These are phyloP conservation scores for Leishmania lainsoni DNA, from an alignment of 208 protist species.

Conservation along the genomic window DNA sequence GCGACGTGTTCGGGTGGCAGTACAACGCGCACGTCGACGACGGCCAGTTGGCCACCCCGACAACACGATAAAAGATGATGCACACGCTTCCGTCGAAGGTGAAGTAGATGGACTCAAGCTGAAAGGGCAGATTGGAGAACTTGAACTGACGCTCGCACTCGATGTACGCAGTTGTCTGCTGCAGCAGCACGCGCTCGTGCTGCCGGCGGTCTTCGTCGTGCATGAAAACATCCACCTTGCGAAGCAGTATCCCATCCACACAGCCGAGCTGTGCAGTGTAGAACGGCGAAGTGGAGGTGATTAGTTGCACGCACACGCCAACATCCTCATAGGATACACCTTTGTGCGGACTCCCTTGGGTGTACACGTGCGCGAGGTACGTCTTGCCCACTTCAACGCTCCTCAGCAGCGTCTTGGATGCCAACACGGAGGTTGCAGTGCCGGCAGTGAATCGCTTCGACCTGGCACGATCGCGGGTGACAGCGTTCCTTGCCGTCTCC, in stretches of 20 bases:
- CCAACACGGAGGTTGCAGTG: background rate
- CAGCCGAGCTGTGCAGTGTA: slow-evolving; percentile 21
- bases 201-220: slow-evolving; percentile 32
- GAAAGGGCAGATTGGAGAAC: slow-evolving; percentile 65
- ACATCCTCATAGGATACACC: slow-evolving; percentile 48
- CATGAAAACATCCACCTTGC: slow-evolving; percentile 33
- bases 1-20: slow-evolving; percentile 39
- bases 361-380: slow-evolving; percentile 52
- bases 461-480: background rate
- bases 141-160: slow-evolving; percentile 64
- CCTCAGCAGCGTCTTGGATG: background rate
- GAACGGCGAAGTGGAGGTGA: background rate
- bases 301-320: slow-evolving; percentile 48
- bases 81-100: slow-evolving; percentile 63
- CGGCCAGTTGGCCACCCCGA: slow-evolving; percentile 8
- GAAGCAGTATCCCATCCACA: slow-evolving; percentile 52
- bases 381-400: slow-evolving; percentile 32
- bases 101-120: slow-evolving; percentile 59
- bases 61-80: slow-evolving; percentile 57
- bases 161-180: slow-evolving; percentile 37
- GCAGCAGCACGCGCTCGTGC: slow-evolving; percentile 21
- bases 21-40: background rate
- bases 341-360: slow-evolving; percentile 45
- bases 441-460: background rate
- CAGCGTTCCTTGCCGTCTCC: background rate